These are phyloP conservation scores for Aspergillus tanneri DNA, from an alignment of 2,329 filamentous ascomycete species.

Conservation along the genomic window DNA sequence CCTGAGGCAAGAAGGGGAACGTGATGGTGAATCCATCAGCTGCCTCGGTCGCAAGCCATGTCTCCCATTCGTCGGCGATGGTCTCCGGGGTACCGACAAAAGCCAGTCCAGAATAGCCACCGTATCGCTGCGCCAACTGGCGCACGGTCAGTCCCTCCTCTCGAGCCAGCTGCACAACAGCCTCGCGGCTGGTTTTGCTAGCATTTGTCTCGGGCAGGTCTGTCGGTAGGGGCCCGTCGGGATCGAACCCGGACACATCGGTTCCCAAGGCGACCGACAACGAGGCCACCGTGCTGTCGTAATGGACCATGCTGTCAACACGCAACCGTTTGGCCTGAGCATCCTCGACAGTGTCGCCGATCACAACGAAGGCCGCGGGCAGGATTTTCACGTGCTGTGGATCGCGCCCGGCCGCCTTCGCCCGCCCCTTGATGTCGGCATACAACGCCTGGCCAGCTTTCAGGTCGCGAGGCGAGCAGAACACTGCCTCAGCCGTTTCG, in stretches of 20 bases:
- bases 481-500: conserved; percentile 56
- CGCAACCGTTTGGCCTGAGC: conserved; percentile 51
- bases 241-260: conserved; percentile 51
- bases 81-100: conserved; percentile 53
- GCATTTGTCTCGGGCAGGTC: conserved; percentile 56
- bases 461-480: conserved; percentile 51
- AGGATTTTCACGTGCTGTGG: conserved; percentile 53
- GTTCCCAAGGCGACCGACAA: conserved; percentile 51
- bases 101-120: conserved; percentile 52
- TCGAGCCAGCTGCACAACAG: conserved; percentile 47
- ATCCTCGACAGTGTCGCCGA: conserved; percentile 52
- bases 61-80: conserved; percentile 52
- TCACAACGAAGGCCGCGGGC: conserved; percentile 52
- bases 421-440: conserved; percentile 52
- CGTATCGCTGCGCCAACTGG: conserved; percentile 53
- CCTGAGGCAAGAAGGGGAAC: conserved; percentile 53
- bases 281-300: conserved; percentile 55
- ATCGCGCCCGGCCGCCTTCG: conserved; percentile 47
- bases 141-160: conserved; percentile 51
- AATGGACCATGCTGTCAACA: conserved; percentile 55
- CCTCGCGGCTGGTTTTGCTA: conserved; percentile 51
- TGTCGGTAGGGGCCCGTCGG: conserved; percentile 50
- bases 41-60: conserved; percentile 50
- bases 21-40: conserved; percentile 54
- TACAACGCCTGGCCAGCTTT: conserved; percentile 51